phyloP scores from a whole-genome alignment of 2,329 filamentous ascomycete species.

The Aspergillus sp. region DNA sequence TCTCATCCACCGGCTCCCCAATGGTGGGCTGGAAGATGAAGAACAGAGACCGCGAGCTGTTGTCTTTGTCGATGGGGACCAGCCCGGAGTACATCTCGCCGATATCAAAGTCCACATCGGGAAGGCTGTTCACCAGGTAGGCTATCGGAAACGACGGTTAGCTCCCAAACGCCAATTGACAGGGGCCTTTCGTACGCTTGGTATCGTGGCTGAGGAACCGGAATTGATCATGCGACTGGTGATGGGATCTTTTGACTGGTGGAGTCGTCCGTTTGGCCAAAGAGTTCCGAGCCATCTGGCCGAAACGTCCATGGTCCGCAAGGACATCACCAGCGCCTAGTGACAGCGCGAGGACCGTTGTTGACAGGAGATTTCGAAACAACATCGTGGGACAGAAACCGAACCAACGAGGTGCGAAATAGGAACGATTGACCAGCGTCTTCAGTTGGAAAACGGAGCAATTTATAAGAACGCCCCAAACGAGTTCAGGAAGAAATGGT shows the following conservation, averaged over 20 bases:
- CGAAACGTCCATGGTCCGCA: constrained; percentile 27
- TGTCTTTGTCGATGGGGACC: constrained; percentile 53
- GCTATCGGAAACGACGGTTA: constrained; percentile 38
- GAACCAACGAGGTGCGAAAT: neutral
- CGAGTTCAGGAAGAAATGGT: too few species aligned
- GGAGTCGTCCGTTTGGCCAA: constrained; percentile 19
- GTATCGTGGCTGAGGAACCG: constrained; percentile 27
- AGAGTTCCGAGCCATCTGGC: constrained; percentile 21
- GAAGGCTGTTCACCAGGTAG: constrained; percentile 64
- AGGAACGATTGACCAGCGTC: too few species aligned
- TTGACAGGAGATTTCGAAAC: constrained; percentile 24
- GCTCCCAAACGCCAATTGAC: neutral
- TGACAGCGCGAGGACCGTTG: constrained; percentile 21
- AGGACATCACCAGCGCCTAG: constrained; percentile 18
- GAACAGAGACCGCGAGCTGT: constrained; percentile 46
- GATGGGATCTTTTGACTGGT: constrained; percentile 8
- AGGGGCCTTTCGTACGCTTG: constrained; percentile 18
- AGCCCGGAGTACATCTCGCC: constrained; percentile 52
- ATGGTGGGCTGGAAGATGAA: constrained; percentile 51
- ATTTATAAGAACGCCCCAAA: too few species aligned
- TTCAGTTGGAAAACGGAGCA: too few species aligned
- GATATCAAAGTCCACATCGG: constrained; percentile 68
- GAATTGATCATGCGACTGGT: constrained; percentile 19
- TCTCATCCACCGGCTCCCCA: constrained; percentile 43
- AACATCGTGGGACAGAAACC: constrained; percentile 20